Percentiles rank a stretch among this genome's conserved stretches.
Conservation (phyloP, 768 basidiomycete genomes). For the Trametes maxima region DNA sequence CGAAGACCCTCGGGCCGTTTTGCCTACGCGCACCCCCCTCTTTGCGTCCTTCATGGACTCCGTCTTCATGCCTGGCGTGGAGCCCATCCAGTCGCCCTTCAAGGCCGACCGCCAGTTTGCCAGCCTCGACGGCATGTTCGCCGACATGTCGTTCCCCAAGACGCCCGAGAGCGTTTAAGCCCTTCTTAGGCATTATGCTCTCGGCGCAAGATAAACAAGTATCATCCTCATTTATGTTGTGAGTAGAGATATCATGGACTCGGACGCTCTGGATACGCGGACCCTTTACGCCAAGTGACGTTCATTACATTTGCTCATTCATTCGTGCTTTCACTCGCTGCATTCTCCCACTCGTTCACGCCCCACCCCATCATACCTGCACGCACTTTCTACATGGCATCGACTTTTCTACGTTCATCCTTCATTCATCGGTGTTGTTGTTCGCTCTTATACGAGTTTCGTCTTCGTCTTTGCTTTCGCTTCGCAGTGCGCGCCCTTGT, state of each 20-base stretch:
- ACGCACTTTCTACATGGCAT: slow-evolving; percentile 13
- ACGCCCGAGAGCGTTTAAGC: slow-evolving; percentile 20
- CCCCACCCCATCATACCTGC: not conserved
- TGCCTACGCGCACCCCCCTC: slow-evolving; percentile 25
- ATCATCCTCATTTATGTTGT: slow-evolving; percentile 2
- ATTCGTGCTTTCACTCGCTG: slow-evolving; percentile 23
- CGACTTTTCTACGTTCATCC: slow-evolving; percentile 9
- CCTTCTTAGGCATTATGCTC: not conserved
- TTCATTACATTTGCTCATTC: slow-evolving; percentile 2
- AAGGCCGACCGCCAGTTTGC: slow-evolving; percentile 22
- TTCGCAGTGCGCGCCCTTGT: slow-evolving; percentile 23
- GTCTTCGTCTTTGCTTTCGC: slow-evolving; percentile 24
- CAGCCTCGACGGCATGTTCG: slow-evolving; percentile 23
- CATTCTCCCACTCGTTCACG: slow-evolving; percentile 20
- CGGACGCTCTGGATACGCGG: slow-evolving; percentile 20
- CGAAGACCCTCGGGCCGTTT: slow-evolving; percentile 23
- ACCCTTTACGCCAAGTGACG: slow-evolving; percentile 25
- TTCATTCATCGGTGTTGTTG: slow-evolving; percentile 9
- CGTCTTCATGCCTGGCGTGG: slow-evolving; percentile 24
- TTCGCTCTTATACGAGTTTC: slow-evolving; percentile 2
- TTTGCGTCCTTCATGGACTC: slow-evolving; percentile 28
- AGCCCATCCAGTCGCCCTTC: slow-evolving; percentile 28
- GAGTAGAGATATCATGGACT: slow-evolving; percentile 16
- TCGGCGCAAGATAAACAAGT: not conserved
- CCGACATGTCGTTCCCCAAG: slow-evolving; percentile 23